A percentile compares a stretch with the other conserved stretches of the same genome.
Conservation (phyloP, 2,329 filamentous ascomycete species). For the Venturia effusa region DNA sequence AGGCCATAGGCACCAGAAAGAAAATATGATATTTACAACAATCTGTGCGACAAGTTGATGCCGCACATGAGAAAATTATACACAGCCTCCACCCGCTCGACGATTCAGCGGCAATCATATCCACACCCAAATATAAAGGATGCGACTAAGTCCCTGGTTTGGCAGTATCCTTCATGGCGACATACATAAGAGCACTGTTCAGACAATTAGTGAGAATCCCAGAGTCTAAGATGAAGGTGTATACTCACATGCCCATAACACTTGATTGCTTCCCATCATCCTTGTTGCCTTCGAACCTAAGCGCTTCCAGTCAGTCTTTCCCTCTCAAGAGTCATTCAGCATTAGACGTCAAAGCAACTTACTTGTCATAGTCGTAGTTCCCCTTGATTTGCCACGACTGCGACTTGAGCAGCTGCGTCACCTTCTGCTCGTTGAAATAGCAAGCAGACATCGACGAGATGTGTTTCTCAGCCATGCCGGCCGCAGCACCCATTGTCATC, state of each 20-base stretch:
- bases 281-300: background rate
- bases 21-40: no score
- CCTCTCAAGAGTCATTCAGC: background rate
- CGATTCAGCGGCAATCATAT: no score
- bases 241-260: constrained; percentile 10
- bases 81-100: background rate
- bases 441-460: constrained; percentile 4
- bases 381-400: constrained; percentile 9
- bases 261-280: constrained; percentile 6
- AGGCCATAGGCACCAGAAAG: no score
- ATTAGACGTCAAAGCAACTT: background rate
- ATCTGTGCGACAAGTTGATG: no score
- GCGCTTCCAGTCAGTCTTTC: background rate
- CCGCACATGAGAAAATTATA: background rate
- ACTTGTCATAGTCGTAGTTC: constrained; percentile 10
- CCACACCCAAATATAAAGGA: background rate
- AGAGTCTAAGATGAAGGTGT: background rate
- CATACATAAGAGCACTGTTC: constrained; percentile 9
- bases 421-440: background rate
- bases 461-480: background rate
- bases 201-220: background rate
- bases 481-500: background rate
- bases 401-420: background rate
- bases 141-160: background rate
- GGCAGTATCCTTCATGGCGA: background rate